Conservation (phyloP, 352 stramenopile genomes). For the Globisporangium ultimum region DNA sequence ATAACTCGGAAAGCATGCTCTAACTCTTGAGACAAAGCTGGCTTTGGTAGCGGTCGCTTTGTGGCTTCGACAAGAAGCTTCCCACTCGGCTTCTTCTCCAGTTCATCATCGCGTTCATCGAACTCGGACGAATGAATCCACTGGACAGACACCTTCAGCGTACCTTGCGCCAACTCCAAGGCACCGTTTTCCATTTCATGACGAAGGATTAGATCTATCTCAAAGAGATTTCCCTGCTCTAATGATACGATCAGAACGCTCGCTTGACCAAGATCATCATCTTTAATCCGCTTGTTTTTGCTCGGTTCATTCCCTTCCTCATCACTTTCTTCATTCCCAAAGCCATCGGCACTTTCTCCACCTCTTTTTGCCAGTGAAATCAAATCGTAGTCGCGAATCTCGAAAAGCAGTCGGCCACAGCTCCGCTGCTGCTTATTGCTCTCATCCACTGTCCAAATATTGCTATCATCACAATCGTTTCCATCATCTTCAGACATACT, state of each 20-base stretch:
- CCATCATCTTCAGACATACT: constrained; percentile 5
- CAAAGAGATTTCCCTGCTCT: constrained; percentile 36
- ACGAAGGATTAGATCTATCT: constrained; percentile 33
- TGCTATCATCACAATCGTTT: constrained; percentile 14
- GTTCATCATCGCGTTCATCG: background rate
- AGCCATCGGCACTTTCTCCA: constrained; percentile 2
- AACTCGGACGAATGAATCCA: constrained; percentile 37
- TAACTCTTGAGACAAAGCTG: constrained; percentile 19
- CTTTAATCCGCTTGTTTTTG: constrained; percentile 4
- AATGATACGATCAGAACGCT: constrained; percentile 37
- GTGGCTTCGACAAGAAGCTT: constrained; percentile 3
- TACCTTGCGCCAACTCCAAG: constrained; percentile 30
- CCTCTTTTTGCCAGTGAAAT: constrained; percentile 14
- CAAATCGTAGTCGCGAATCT: constrained; percentile 44
- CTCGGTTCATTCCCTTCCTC: background rate
- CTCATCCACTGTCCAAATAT: background rate
- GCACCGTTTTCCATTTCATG: constrained; percentile 21
- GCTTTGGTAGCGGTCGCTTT: constrained; percentile 22
- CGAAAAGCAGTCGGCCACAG: constrained; percentile 6
- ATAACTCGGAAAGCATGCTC: constrained; percentile 17
- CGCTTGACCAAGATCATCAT: constrained; percentile 48
- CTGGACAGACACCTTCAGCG: constrained; percentile 48
- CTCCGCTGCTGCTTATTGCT: background rate
- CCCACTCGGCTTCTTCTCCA: background rate
- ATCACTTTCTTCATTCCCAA: constrained; percentile 11